These are phyloP conservation scores for Irpex rosettiformis DNA, from an alignment of 1,284 basidiomycete genomes.

Conservation along the genomic window DNA sequence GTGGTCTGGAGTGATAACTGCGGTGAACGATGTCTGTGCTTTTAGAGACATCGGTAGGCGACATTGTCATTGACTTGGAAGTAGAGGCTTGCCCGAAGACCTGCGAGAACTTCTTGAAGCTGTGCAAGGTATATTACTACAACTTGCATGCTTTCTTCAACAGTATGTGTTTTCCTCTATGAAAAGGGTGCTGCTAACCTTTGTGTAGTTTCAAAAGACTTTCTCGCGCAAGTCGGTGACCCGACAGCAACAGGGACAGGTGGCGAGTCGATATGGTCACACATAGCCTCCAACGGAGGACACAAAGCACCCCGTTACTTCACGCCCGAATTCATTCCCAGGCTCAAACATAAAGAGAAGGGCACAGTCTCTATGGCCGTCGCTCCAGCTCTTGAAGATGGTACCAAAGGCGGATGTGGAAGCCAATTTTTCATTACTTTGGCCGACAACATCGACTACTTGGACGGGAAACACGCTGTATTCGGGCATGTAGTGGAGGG, in stretches of 20 bases:
- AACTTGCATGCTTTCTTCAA: constrained; percentile 97
- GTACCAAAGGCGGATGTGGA: constrained; percentile 78
- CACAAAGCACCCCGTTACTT: constrained; percentile 70
- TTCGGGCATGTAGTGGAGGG: constrained; percentile 97
- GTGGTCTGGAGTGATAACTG: not conserved
- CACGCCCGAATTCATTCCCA: constrained; percentile 73
- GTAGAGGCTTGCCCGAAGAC: constrained; percentile 88
- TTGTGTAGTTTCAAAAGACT: constrained; percentile 86
- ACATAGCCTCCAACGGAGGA: constrained; percentile 52
- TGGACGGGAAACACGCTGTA: constrained; percentile 94
- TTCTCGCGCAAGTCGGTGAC: constrained; percentile 93
- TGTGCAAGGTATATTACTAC: constrained; percentile 97
- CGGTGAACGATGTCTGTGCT: constrained; percentile 79
- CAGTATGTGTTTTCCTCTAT: constrained; percentile 49
- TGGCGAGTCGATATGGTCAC: constrained; percentile 83
- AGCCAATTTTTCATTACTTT: constrained; percentile 97
- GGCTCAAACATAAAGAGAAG: constrained; percentile 80
- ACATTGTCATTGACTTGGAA: constrained; percentile 94
- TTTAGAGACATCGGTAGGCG: constrained; percentile 93
- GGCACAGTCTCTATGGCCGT: constrained; percentile 97
- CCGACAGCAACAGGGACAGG: constrained; percentile 94
- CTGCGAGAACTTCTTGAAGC: constrained; percentile 94
- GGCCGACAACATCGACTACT: constrained; percentile 86
- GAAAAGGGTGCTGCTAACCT: constrained; percentile 5
- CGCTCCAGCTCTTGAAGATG: constrained; percentile 66